Conservation (phyloP, 75 land plant genomes). For the Pseudotsuga menziesii region DNA sequence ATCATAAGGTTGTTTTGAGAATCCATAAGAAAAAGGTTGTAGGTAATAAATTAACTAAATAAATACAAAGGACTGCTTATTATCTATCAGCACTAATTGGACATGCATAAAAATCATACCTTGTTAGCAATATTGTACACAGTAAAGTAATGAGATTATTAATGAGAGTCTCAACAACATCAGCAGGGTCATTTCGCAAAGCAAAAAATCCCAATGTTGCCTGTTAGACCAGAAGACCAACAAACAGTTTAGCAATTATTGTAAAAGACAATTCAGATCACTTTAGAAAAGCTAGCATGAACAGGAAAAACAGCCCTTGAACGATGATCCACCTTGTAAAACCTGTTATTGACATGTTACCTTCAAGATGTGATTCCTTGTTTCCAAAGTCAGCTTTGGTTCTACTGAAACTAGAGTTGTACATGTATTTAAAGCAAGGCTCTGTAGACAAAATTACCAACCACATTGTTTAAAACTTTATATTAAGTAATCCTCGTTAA, state of each 20-base stretch:
- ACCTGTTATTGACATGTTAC: conserved; percentile 20
- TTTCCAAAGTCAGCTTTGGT: conserved; percentile 74
- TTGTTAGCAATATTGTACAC: conserved; percentile 79
- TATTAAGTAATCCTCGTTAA: not conserved
- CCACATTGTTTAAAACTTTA: not conserved
- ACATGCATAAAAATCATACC: conserved; percentile 32
- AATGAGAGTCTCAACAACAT: conserved; percentile 64
- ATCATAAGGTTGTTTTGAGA: not conserved
- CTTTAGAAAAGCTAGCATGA: not conserved
- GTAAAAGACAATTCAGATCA: not conserved
- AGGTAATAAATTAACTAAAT: not conserved
- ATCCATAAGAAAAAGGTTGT: not conserved
- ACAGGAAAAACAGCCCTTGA: not conserved
- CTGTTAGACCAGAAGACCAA: conserved; percentile 33
- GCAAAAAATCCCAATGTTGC: conserved; percentile 93
- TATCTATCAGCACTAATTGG: not conserved
- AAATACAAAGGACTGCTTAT: not conserved
- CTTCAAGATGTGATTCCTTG: conserved; percentile 83
- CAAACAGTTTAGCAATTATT: not conserved
- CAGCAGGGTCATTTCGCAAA: conserved; percentile 72
- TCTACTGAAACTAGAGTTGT: conserved; percentile 95
- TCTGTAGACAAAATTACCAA: conserved; percentile 36
- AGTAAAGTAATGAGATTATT: conserved; percentile 74
- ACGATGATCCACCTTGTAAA: not conserved
- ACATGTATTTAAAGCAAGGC: conserved; percentile 88